phyloP scores from a whole-genome alignment of 768 basidiomycete genomes.

The Pholiota molesta region DNA sequence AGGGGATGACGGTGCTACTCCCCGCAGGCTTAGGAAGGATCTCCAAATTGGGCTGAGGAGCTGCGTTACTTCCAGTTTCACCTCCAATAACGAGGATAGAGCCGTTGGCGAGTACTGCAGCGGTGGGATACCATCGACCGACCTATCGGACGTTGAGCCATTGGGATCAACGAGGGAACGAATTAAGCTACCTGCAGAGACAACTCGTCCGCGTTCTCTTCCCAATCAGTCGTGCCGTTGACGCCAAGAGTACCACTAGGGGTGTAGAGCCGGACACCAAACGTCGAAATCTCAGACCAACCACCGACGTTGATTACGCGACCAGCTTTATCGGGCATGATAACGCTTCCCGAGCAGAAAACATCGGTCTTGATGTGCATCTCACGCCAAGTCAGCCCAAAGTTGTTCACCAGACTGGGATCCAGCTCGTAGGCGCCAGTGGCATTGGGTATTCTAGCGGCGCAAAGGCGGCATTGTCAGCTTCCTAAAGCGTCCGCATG shows the following conservation, averaged over 20 bases:
- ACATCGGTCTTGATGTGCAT: constrained; percentile 82
- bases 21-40: constrained; percentile 69
- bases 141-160: constrained; percentile 29
- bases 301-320: constrained; percentile 70
- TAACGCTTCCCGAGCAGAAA: constrained; percentile 75
- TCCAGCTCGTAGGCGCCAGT: constrained; percentile 85
- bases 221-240: constrained; percentile 80
- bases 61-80: constrained; percentile 69
- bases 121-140: constrained; percentile 75
- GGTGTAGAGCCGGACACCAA: constrained; percentile 71
- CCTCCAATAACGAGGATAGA: constrained; percentile 76
- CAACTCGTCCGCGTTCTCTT: constrained; percentile 65
- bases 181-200: constrained; percentile 45
- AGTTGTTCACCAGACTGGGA: constrained; percentile 52
- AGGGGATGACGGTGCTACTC: constrained; percentile 58
- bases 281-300: constrained; percentile 73
- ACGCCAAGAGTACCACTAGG: constrained; percentile 70
- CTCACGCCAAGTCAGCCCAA: constrained; percentile 64
- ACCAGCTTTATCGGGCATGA: constrained; percentile 74
- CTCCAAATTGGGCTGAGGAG: constrained; percentile 70
- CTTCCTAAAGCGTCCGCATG: background rate
- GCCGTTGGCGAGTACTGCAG: constrained; percentile 73
- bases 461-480: background rate
- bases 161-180: background rate
- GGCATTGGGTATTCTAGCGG: constrained; percentile 52